These are phyloP conservation scores for Backusella mclennaniae DNA, from an alignment of 192 early-diverging fungal genomes.

Conservation along the genomic window DNA sequence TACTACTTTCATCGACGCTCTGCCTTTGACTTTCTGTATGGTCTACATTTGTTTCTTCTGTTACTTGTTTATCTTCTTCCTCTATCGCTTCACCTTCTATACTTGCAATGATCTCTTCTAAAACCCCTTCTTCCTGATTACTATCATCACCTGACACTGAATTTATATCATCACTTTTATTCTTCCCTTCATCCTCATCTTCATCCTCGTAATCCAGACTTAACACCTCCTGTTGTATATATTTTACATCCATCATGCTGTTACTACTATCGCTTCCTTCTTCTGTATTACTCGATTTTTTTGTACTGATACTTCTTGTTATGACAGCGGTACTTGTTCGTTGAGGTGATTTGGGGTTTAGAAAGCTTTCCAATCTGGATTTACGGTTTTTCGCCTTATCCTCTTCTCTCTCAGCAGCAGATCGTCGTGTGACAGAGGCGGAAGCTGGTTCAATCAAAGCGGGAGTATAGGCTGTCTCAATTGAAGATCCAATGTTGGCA, in stretches of 20 bases:
- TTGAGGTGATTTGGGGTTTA: not conserved
- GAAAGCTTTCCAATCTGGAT: slow-evolving; percentile 2
- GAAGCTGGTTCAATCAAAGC: not conserved
- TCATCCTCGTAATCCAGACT: not conserved
- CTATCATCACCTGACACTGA: not conserved
- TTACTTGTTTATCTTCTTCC: not conserved
- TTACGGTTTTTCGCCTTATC: not conserved
- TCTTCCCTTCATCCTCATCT: not conserved
- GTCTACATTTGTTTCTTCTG: not conserved
- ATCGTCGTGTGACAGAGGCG: not conserved
- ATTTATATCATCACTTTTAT: not conserved
- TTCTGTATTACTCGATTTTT: not conserved
- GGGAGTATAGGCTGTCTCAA: slow-evolving; percentile 15
- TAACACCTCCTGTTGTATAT: not conserved
- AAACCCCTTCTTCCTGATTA: not conserved
- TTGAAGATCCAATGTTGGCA: slow-evolving; percentile 11
- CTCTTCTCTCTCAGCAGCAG: not conserved
- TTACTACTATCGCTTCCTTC: not conserved
- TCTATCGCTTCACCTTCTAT: not conserved
- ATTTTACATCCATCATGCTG: not conserved
- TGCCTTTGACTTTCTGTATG: not conserved
- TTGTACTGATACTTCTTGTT: not conserved
- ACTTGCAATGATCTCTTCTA: not conserved
- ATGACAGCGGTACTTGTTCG: not conserved
- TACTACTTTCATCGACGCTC: not conserved